Conservation (phyloP, 2,329 filamentous ascomycete genomes). For the Colletotrichum sp. region DNA sequence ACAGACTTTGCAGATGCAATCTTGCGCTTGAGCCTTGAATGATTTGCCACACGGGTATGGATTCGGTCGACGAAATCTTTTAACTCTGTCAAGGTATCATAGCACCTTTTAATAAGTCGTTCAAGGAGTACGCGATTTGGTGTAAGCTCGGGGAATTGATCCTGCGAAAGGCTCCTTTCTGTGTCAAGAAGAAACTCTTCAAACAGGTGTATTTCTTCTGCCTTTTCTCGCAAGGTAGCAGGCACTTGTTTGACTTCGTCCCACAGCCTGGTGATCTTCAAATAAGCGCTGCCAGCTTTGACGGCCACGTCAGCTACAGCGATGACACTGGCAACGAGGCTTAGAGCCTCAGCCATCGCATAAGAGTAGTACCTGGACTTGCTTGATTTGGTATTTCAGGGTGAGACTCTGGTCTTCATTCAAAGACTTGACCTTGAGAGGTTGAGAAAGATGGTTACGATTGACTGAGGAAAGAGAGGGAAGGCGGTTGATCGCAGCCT, state of each 20-base stretch:
- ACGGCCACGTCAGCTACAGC: neutral
- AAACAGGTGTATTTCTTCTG: neutral
- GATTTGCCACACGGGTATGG: fast-evolving
- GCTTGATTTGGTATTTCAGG: neutral
- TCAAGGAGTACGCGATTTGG: fast-evolving
- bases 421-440: neutral
- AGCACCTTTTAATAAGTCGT: fast-evolving
- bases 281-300: neutral
- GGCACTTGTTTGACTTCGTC: neutral
- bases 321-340: neutral
- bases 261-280: neutral
- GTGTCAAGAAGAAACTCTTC: neutral
- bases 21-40: fast-evolving
- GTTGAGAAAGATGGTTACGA: neutral
- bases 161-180: neutral
- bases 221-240: neutral
- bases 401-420: fast-evolving
- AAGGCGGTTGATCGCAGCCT: too few species aligned
- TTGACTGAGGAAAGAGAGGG: neutral
- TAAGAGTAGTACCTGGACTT: neutral
- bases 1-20: neutral
- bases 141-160: fast-evolving
- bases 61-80: neutral
- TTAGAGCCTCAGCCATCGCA: neutral
- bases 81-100: neutral